Percentiles rank a stretch among this genome's conserved stretches.
Conservation (phyloP, 2,329 filamentous ascomycete species). For the Trichoderma sp. region DNA sequence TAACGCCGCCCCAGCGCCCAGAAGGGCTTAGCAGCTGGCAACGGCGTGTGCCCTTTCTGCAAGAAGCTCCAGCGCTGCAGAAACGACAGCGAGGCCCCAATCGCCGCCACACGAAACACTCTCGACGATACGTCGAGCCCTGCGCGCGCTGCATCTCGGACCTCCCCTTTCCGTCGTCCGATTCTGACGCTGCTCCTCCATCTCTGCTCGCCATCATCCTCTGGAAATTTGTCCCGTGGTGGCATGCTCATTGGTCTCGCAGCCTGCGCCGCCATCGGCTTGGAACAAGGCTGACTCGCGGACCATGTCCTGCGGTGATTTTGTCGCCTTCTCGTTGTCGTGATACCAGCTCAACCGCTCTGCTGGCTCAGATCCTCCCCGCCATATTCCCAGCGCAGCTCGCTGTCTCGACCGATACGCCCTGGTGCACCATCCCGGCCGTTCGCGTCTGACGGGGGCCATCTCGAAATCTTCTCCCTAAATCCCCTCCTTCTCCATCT, state of each 20-base stretch:
- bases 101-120: constrained; percentile 20
- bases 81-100: constrained; percentile 20
- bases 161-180: not conserved
- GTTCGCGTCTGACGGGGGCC: not conserved
- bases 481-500: constrained; percentile 5
- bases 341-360: constrained; percentile 35
- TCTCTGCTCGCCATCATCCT: not conserved
- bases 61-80: constrained; percentile 5
- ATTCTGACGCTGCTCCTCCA: not conserved
- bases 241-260: constrained; percentile 32
- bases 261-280: constrained; percentile 35
- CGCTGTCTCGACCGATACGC: constrained; percentile 29
- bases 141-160: not conserved
- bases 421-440: constrained; percentile 1
- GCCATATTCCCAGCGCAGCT: constrained; percentile 37
- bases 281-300: constrained; percentile 39
- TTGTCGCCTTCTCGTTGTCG: constrained; percentile 35
- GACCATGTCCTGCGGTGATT: constrained; percentile 44
- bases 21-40: constrained; percentile 12
- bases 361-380: constrained; percentile 40
- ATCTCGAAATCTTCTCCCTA: constrained; percentile 30
- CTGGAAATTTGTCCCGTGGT: constrained; percentile 17
- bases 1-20: constrained; percentile 23
- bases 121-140: constrained; percentile 19
- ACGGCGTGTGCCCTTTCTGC: constrained; percentile 24